Percentiles rank a stretch among this genome's conserved stretches.
Conservation (phyloP, 192 early-diverging fungal genomes). For the Backusella morwellensis region DNA sequence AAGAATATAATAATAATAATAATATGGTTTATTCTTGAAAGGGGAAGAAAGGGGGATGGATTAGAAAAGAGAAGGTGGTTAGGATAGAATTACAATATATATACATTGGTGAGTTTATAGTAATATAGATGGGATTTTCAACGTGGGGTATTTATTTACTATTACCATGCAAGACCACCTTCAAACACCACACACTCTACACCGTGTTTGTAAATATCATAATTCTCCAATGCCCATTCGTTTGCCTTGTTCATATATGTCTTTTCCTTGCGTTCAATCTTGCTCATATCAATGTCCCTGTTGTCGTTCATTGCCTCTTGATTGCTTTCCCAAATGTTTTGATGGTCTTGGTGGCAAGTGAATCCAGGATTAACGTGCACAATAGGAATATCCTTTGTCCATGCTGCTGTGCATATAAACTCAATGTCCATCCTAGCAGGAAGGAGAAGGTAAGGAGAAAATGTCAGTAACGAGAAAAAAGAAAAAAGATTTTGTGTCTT, state of each 20-base stretch:
- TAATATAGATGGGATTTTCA: not conserved
- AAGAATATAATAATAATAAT: not conserved
- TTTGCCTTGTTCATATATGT: conserved; percentile 33
- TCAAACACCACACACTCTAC: conserved; percentile 27
- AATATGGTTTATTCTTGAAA: not conserved
- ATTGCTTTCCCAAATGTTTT: conserved; percentile 28
- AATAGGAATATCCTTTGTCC: conserved; percentile 28
- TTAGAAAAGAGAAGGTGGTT: not conserved
- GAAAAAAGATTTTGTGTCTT: not conserved
- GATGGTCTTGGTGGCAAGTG: conserved; percentile 33
- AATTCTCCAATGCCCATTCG: conserved; percentile 28
- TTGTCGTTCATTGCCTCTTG: conserved; percentile 29
- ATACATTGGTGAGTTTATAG: not conserved
- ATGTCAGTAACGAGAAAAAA: not conserved
- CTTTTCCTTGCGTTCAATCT: conserved; percentile 22
- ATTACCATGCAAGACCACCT: conserved; percentile 31
- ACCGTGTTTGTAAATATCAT: conserved; percentile 31
- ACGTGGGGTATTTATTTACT: not conserved
- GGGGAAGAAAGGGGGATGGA: not conserved
- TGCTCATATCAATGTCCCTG: conserved; percentile 23
- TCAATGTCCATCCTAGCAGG: conserved; percentile 36
- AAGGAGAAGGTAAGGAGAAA: not conserved
- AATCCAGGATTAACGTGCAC: conserved; percentile 24
- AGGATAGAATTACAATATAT: not conserved
- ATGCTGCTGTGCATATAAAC: conserved; percentile 35